Percentiles rank a stretch among this genome's conserved stretches.
Conservation (phyloP, 257 asterid species). For the Fraxinus excelsior region DNA sequence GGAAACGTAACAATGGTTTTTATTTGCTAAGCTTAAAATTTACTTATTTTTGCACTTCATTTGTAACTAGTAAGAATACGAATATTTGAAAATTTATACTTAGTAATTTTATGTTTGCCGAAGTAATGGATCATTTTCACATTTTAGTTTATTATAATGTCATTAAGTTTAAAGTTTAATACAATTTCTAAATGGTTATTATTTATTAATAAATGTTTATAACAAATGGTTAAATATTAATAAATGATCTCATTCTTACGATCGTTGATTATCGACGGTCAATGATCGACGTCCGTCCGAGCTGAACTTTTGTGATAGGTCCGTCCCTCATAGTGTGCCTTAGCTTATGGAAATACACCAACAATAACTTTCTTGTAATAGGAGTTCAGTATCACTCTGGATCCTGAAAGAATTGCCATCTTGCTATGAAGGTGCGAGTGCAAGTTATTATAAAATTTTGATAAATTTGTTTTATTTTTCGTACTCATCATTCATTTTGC, state of each 20-base stretch:
- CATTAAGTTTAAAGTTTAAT: background rate
- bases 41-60: background rate
- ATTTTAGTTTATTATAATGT: background rate
- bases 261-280: too few relatives aligned
- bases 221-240: too few relatives aligned
- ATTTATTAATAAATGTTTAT: background rate
- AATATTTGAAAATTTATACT: background rate
- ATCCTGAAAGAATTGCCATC: too few relatives aligned
- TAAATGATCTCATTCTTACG: too few relatives aligned
- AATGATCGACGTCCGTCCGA: too few relatives aligned
- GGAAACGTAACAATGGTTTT: background rate
- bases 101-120: background rate
- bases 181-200: background rate
- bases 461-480: too few relatives aligned
- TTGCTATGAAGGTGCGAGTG: background rate
- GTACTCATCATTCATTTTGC: too few relatives aligned
- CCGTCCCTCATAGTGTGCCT: too few relatives aligned
- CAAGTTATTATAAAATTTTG: background rate
- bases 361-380: too few relatives aligned
- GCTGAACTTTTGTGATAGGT: too few relatives aligned
- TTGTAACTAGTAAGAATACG: background rate
- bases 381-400: too few relatives aligned
- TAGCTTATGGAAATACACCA: too few relatives aligned
- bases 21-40: background rate
- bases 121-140: background rate